A percentile compares a stretch with the other conserved stretches of the same genome.
Conservation (phyloP, 176 grass and related monocot genomes). For the Triticum timopheevii region DNA sequence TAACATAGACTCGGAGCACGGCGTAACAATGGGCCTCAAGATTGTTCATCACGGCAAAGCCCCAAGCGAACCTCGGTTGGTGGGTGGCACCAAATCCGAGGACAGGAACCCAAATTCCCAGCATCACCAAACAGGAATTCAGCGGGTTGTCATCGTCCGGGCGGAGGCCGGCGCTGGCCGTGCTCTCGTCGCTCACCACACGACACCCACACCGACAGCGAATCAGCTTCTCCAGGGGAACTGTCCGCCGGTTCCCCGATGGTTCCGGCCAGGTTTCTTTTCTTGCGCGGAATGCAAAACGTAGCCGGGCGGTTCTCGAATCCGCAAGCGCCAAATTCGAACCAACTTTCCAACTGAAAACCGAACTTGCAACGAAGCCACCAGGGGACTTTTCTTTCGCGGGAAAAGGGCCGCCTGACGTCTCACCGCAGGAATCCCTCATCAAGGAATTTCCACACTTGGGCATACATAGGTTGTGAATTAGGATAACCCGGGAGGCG, state of each 20-base stretch:
- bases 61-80: not conserved
- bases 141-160: not conserved
- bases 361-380: not conserved
- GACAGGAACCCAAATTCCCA: not conserved
- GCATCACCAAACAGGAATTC: not conserved
- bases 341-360: not conserved
- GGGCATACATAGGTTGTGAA: not conserved
- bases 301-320: not conserved
- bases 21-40: not conserved
- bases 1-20: not conserved
- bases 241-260: not conserved
- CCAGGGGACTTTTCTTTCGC: not conserved
- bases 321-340: not conserved
- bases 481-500: not conserved
- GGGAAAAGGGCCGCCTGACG: not conserved
- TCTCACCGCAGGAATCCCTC: not conserved
- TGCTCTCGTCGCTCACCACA: not conserved
- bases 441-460: not conserved
- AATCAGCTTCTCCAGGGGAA: not conserved
- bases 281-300: not conserved
- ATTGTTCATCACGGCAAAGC: not conserved
- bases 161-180: no score
- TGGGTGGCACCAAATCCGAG: not conserved
- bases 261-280: not conserved
- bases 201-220: slow-evolving; percentile 29